Base-by-base conservation (phyloP, 768 basidiomycete genomes). In the Termitomyces sp. region DNA sequence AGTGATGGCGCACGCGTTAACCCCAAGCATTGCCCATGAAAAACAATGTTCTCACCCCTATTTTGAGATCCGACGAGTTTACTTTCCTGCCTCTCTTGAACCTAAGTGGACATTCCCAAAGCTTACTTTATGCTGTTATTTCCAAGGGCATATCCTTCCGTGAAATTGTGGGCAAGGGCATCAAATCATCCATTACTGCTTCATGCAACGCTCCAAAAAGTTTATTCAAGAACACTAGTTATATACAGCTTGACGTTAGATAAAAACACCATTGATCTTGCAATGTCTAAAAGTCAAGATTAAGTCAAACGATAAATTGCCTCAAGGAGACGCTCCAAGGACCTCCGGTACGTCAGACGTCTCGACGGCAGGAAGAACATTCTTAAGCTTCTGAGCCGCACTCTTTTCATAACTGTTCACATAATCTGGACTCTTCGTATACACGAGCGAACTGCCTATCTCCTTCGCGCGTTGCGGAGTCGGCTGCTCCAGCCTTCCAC, bases 401-500 rank as follows among this genome's bases (percentile, higher is more conserved):
- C 18, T 44, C 47, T 63, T 74, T 46, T 67, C 69, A 48, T 73
- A 73, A 35, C 69, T 71, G 30, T 69, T 65, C 45, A 56, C 70
- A 61, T 71, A 73, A 50, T 70, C 68, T 4, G 72, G 69, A 20
- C 72, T 71, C 52, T 75, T 72, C 5, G 73, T 72, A 43, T 73
- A 72, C 4, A 65, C 66, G 30, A 60, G 59, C 1, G 64, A 66
- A 40, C 65, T 63, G 6, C 64, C 68, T 28, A 67, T 63, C n/a
- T 38, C 54, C 40, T 61, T 64, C 28, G 58, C 55, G 35, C 71
- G 67, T 57, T 74, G 74, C 0, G 73, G 73, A 13, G 69, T 57
- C 1, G 74, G 73, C 22, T 63, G 65, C 62, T 69, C 66, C 32
- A 58, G 56, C 7, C 65, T 63, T 24, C 59, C 68, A 9, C 56